These are phyloP conservation scores for Uromyces viciae-fabae DNA, from an alignment of 1,284 basidiomycete species.

Conservation along the genomic window DNA sequence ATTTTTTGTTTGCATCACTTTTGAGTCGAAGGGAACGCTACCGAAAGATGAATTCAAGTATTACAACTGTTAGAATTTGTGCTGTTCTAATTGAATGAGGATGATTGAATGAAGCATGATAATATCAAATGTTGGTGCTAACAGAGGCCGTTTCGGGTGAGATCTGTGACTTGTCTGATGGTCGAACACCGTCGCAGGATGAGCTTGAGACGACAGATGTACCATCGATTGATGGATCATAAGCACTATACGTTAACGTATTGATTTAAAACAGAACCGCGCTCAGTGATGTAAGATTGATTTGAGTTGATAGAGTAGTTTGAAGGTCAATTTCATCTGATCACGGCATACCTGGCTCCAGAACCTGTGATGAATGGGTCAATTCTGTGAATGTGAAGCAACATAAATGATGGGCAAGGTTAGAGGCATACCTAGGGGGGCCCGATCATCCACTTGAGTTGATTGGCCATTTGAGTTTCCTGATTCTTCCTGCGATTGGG, in stretches of 20 bases:
- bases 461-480: background rate
- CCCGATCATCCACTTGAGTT: background rate
- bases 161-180: constrained; percentile 8
- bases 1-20: constrained; percentile 78
- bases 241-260: constrained; percentile 14
- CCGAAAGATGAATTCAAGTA: background rate
- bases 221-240: constrained; percentile 43
- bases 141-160: constrained; percentile 9
- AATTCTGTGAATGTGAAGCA: background rate
- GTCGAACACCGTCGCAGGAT: constrained; percentile 2
- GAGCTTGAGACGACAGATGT: constrained; percentile 30
- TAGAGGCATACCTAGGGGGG: constrained; percentile 25
- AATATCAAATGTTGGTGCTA: background rate
- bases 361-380: constrained; percentile 8
- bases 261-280: background rate
- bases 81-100: background rate
- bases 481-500: background rate
- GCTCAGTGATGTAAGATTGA: background rate
- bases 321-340: background rate
- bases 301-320: background rate
- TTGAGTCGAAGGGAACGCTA: constrained; percentile 61
- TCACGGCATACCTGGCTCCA: constrained; percentile 38
- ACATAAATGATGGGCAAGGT: background rate
- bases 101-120: background rate
- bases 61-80: background rate